These are phyloP conservation scores for Boletus reticulatus DNA, from an alignment of 768 basidiomycete species.

Conservation along the genomic window DNA sequence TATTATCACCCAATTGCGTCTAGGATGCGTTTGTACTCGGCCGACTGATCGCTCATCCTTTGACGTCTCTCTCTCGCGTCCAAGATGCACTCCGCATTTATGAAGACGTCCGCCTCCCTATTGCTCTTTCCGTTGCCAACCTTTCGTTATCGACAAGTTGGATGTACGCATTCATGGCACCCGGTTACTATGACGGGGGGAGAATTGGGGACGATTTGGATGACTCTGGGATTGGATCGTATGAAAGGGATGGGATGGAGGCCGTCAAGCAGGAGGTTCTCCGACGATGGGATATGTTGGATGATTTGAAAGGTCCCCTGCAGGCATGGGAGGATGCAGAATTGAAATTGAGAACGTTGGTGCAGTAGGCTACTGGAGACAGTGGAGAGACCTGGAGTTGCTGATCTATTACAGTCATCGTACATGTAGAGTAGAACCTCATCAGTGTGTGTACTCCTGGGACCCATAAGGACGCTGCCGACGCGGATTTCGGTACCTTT, in stretches of 20 bases:
- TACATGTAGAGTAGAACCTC: too few relatives aligned
- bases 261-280: constrained; percentile 8
- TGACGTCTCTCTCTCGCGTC: constrained; percentile 2
- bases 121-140: constrained; percentile 11
- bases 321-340: constrained; percentile 20
- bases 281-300: constrained; percentile 17
- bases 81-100: constrained; percentile 10
- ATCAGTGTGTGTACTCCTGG: too few relatives aligned
- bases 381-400: too few relatives aligned
- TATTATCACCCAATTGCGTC: background rate
- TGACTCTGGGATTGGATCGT: constrained; percentile 2
- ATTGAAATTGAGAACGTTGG: background rate
- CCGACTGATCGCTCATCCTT: constrained; percentile 22
- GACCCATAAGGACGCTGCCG: too few relatives aligned
- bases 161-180: constrained; percentile 18
- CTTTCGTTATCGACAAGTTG: constrained; percentile 13
- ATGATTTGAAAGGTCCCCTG: constrained; percentile 3
- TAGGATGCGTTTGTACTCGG: constrained; percentile 24
- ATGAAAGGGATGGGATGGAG: constrained; percentile 20
- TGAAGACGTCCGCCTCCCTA: constrained; percentile 13
- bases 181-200: constrained; percentile 23
- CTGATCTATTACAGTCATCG: too few relatives aligned
- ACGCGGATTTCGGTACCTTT: too few relatives aligned
- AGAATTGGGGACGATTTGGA: constrained; percentile 4
- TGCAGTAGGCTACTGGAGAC: too few relatives aligned